Evolutionary conservation across 352 stramenopile genomes (phyloP), one percentile per base, ranked within the genome.

Genomic region (Pythium utonaiense): DNA sequence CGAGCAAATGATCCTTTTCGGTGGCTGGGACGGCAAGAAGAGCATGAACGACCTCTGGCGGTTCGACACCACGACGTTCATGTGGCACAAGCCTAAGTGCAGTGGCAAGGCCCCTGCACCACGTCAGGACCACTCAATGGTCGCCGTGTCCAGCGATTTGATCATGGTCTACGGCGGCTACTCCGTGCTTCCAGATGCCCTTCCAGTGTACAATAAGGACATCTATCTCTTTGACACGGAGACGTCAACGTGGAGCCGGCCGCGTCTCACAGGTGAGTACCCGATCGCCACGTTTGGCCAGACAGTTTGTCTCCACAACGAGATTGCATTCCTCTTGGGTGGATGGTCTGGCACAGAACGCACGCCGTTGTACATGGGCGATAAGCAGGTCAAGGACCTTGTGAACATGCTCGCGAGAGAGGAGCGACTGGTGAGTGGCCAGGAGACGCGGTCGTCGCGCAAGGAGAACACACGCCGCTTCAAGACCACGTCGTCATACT

Each of bases 161-260:
- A 27, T 67, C 13, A 60, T 96, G 38, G 72, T 95, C 21, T 94
- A 89, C 66, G 90, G 90, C 27, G 92, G 90, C 45, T 93, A 91
- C 64, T 73, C 66, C 7, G 75, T 89, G 13, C 47, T 74, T 3
- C 58, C 67, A 0, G 71, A 85, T 6, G 51, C 67, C 17, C 62
- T 89, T 33, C 81, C 80, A 5, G 77, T 78, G 45, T 91, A 91
- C 67, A 86, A 87, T 68, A 87, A 89, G 53, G 82, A 91, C 64
- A 57, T 91, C 21, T 86, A 87, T 56, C 68, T 88, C 17, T 65
- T 91, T 16, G 75, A 93, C 57, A 78, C 70, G 16, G 71, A 77
- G 19, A 77, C 45, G 6, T 67, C 77, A 41, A 63, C 66, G 28
- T 93, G 83, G 83, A 89, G 77, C 53, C 79, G 83, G 6, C 79